Percentiles rank a stretch among this genome's conserved stretches.
Conservation (phyloP, 2,329 filamentous ascomycete genomes). For the Acrocalymma vagum region DNA sequence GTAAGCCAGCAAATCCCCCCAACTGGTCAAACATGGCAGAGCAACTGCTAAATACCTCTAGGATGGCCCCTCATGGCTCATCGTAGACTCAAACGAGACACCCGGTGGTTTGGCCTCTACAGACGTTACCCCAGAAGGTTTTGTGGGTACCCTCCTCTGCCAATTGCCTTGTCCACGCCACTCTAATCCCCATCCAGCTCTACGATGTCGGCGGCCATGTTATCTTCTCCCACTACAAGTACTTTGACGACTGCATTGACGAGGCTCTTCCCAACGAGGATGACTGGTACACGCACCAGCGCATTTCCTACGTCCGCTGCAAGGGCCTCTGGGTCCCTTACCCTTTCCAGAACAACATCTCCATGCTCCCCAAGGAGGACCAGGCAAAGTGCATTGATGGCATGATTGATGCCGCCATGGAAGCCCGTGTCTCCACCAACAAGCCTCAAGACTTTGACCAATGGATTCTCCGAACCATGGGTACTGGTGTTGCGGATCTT, state of each 20-base stretch:
- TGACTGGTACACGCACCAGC: conserved; percentile 98
- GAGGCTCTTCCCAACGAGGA: conserved; percentile 93
- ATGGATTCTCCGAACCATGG: conserved; percentile 95
- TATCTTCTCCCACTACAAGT: conserved; percentile 99
- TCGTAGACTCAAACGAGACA: conserved; percentile 89
- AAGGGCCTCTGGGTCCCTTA: conserved; percentile 97
- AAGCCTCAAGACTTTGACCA: conserved; percentile 98
- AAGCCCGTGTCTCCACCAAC: conserved; percentile 83
- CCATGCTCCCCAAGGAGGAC: conserved; percentile 96
- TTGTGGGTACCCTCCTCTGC: conserved; percentile 71
- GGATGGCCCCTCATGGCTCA: conserved; percentile 94
- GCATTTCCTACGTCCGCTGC: conserved; percentile 98
- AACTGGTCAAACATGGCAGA: conserved; percentile 7
- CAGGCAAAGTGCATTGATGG: conserved; percentile 94
- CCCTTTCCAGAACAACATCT: conserved; percentile 99
- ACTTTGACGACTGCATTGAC: conserved; percentile 98
- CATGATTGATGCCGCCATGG: conserved; percentile 92
- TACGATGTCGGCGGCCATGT: conserved; percentile 99
- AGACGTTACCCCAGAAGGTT: conserved; percentile 93
- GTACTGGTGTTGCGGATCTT: conserved; percentile 85
- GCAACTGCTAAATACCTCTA: conserved; percentile 53
- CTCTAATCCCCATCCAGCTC: conserved; percentile 62
- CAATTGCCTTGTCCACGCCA: conserved; percentile 10
- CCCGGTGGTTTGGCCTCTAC: conserved; percentile 96
- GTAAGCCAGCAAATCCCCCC: conserved; percentile 65